Percentiles rank a stretch among this genome's conserved stretches.
Evolutionary conservation across 768 basidiomycete species (phyloP).

Genomic region (Lactifluus echinatus): DNA sequence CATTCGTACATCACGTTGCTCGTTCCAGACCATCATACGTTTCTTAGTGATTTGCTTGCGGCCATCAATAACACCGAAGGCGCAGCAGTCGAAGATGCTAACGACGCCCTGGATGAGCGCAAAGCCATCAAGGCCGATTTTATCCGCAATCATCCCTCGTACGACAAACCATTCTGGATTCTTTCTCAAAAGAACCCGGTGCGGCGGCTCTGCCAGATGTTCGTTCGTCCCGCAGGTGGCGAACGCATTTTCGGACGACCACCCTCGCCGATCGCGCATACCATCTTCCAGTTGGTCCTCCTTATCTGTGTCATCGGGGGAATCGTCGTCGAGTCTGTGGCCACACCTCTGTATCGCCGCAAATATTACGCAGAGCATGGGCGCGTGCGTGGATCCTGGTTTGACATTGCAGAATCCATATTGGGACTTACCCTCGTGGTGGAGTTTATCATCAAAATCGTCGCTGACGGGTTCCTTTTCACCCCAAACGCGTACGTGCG

Average conservation of each 20-base stretch:
- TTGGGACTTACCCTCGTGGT: conserved; percentile 64
- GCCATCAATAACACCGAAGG: conserved; percentile 52
- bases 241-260: conserved; percentile 81
- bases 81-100: conserved; percentile 40
- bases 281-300: conserved; percentile 66
- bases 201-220: conserved; percentile 68
- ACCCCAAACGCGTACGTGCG: conserved; percentile 87
- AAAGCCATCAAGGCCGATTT: conserved; percentile 77
- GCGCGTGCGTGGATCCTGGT: conserved; percentile 67
- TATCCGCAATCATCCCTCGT: conserved; percentile 80
- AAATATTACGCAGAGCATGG: conserved; percentile 58
- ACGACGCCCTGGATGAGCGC: conserved; percentile 59
- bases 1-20: neutral
- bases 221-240: conserved; percentile 76
- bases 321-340: conserved; percentile 72
- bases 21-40: neutral
- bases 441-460: conserved; percentile 84
- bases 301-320: conserved; percentile 72
- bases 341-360: conserved; percentile 78
- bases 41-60: conserved; percentile 56
- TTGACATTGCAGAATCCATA: conserved; percentile 67
- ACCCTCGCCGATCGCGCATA: conserved; percentile 53
- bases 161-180: conserved; percentile 85
- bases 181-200: conserved; percentile 72
- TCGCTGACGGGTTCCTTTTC: conserved; percentile 89